Percentiles rank a stretch among this genome's conserved stretches.
Evolutionary conservation across 2,329 filamentous ascomycete genomes (phyloP).

Genomic region (Clarireedia sp.): DNA sequence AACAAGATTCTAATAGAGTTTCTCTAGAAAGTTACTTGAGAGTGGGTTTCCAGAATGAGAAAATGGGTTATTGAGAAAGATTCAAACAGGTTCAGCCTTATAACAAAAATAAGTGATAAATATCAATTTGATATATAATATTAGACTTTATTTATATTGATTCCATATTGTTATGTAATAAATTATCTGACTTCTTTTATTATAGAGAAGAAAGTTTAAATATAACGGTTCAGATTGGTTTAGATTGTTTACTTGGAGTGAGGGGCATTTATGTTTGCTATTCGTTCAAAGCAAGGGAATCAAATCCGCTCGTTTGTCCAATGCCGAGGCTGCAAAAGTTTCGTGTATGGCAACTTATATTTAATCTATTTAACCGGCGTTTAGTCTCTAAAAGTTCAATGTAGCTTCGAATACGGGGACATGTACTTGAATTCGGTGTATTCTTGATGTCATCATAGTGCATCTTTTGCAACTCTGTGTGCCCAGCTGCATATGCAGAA

Average conservation of each 20-base stretch:
- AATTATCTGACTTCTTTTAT: too few relatives aligned
- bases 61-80: background rate
- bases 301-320: background rate
- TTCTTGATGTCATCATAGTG: background rate
- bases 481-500: background rate
- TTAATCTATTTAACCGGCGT: background rate
- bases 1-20: background rate
- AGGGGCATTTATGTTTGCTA: background rate
- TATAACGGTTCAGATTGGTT: background rate
- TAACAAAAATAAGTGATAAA: too few relatives aligned
- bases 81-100: too few relatives aligned
- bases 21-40: background rate
- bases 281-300: background rate
- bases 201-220: too few relatives aligned
- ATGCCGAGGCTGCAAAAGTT: background rate
- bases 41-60: background rate
- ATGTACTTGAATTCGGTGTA: background rate
- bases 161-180: too few relatives aligned
- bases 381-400: background rate
- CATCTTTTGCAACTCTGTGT: background rate
- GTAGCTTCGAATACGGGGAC: background rate
- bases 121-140: too few relatives aligned
- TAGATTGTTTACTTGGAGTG: background rate
- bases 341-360: background rate
- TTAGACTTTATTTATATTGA: too few relatives aligned